These are phyloP conservation scores for Botrytis fragariae DNA, from an alignment of 2,329 filamentous ascomycete genomes.

Conservation along the genomic window DNA sequence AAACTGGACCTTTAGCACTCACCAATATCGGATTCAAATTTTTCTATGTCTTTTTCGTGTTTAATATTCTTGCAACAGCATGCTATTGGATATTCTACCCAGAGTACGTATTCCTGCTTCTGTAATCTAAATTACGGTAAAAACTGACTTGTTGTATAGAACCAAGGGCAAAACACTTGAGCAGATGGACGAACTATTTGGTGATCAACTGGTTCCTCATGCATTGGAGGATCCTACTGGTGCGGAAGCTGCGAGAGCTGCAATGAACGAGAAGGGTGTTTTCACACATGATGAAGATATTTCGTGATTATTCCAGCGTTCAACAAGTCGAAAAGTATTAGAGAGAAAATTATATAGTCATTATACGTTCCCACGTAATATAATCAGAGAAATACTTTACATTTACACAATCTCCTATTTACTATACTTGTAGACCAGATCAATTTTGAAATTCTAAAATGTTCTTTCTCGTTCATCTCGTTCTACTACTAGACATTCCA, in stretches of 20 bases:
- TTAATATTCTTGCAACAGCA: not conserved
- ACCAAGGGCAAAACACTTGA: conserved; percentile 37
- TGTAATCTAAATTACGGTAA: conserved; percentile 33
- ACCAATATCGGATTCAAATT: conserved; percentile 50
- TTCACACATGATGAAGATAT: not conserved
- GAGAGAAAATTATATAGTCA: no score
- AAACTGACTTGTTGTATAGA: conserved; percentile 34
- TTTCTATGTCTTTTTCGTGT: conserved; percentile 7
- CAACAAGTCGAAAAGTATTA: not conserved
- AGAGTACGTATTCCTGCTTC: conserved; percentile 40
- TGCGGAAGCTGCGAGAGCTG: conserved; percentile 30
- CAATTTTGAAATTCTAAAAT: not conserved
- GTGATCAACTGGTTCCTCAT: conserved; percentile 40
- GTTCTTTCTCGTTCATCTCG: not conserved
- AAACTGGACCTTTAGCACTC: conserved; percentile 55
- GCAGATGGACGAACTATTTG: conserved; percentile 38
- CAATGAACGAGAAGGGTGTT: not conserved
- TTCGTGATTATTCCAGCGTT: not conserved
- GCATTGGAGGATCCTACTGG: conserved; percentile 39
- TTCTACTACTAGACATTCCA: not conserved
- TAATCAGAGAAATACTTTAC: not conserved
- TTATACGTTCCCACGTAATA: not conserved
- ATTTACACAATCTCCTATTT: not conserved
- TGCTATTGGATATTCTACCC: conserved; percentile 50
- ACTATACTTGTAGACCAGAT: not conserved